Evolutionary conservation across 2,329 filamentous ascomycete species (phyloP).

Genomic region (Penicillium sp.): DNA sequence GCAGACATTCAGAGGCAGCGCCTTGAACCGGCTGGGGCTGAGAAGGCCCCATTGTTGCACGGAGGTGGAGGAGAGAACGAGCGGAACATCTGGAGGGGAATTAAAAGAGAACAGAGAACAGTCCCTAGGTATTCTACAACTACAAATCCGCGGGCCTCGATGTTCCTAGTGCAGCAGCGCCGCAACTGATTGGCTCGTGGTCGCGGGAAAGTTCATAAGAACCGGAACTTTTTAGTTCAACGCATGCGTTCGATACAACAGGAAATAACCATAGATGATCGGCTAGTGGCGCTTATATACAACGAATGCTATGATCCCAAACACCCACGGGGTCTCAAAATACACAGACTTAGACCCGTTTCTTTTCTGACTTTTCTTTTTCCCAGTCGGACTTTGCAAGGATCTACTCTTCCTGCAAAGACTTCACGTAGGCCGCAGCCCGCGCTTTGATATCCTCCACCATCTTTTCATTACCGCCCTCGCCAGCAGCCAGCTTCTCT

Average conservation of each 20-base stretch:
- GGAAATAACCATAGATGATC: conserved; percentile 13
- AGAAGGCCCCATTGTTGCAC: conserved; percentile 8
- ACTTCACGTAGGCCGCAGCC: conserved; percentile 63
- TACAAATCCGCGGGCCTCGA: no score
- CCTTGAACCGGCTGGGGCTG: conserved; percentile 2
- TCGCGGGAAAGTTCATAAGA: not conserved
- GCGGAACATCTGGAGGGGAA: not conserved
- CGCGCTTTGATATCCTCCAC: conserved; percentile 64
- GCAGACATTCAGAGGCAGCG: conserved; percentile 7
- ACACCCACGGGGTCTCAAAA: conserved; percentile 19
- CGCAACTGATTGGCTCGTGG: no score
- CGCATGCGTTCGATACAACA: not conserved
- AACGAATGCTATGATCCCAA: conserved; percentile 22
- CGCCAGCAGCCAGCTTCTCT: conserved; percentile 48
- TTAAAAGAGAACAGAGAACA: not conserved
- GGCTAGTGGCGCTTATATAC: conserved; percentile 23
- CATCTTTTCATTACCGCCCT: conserved; percentile 60
- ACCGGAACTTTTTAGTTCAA: no score
- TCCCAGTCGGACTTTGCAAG: not conserved
- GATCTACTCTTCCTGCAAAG: conserved; percentile 30
- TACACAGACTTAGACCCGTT: conserved; percentile 5
- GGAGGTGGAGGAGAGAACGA: not conserved
- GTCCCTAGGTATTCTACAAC: not conserved
- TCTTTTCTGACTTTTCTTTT: conserved; percentile 5
- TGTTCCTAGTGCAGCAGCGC: no score